A percentile compares a stretch with the other conserved stretches of the same genome.
These are phyloP conservation scores for Coemansia sp. DNA, from an alignment of 192 early-diverging fungal species.

Conservation along the genomic window DNA sequence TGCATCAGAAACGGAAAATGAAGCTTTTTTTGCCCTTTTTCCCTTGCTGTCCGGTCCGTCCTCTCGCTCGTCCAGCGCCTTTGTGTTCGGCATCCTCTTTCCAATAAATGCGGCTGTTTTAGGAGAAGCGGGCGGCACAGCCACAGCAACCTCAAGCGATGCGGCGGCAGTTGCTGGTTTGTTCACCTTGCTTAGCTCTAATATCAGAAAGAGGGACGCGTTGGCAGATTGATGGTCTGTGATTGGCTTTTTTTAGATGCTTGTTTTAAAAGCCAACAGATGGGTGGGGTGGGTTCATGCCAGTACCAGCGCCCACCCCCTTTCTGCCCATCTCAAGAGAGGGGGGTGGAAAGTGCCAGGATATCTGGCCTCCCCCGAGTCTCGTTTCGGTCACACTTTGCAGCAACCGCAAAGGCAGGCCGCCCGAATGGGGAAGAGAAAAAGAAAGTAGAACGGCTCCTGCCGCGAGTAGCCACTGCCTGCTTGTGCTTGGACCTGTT, in stretches of 20 bases:
- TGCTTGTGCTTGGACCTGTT: background rate
- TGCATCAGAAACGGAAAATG: constrained; percentile 32
- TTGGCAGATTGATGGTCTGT: background rate
- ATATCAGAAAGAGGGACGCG: constrained; percentile 3
- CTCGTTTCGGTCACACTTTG: background rate
- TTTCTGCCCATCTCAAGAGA: background rate
- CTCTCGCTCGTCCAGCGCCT: constrained; percentile 1
- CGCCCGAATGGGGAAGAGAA: background rate
- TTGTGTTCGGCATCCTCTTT: constrained; percentile 6
- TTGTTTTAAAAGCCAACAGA: background rate
- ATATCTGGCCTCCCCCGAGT: background rate
- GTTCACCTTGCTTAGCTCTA: background rate
- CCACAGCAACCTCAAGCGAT: constrained; percentile 10
- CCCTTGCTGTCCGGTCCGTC: constrained; percentile 10
- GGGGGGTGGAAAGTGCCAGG: background rate
- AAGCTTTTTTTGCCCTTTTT: constrained; percentile 9
- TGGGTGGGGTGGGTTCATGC: background rate
- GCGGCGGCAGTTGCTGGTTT: background rate
- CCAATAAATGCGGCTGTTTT: background rate
- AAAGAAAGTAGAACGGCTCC: background rate
- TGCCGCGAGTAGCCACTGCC: background rate
- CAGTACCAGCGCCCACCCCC: background rate
- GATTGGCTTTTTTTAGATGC: background rate
- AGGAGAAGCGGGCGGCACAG: constrained; percentile 18
- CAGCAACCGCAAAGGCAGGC: background rate